Conservation (phyloP, 768 basidiomycete genomes). For the Tricholoma matsutake region DNA sequence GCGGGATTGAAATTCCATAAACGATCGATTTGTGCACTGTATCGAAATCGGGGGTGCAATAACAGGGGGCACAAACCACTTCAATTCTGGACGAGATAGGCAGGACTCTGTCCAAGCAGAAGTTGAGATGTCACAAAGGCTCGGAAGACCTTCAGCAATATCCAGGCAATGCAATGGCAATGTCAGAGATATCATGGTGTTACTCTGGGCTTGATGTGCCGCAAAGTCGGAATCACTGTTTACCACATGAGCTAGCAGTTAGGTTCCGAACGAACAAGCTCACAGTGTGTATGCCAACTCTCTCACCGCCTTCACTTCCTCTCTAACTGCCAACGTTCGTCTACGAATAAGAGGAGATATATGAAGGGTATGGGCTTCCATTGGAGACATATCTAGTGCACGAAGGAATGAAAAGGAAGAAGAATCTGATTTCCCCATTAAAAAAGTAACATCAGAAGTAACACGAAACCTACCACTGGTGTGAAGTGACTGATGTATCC, state of each 20-base stretch:
- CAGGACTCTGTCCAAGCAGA: constrained; percentile 72
- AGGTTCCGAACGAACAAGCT: constrained; percentile 2
- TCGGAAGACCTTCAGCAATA: constrained; percentile 43
- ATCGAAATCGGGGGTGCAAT: constrained; percentile 82
- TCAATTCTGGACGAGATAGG: constrained; percentile 73
- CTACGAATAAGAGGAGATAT: constrained; percentile 57
- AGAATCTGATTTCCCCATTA: constrained; percentile 22
- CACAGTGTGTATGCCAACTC: constrained; percentile 45
- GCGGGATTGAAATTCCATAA: constrained; percentile 65
- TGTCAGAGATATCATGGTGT: constrained; percentile 30
- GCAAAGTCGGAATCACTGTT: constrained; percentile 55
- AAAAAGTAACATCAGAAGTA: background rate
- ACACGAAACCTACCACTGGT: constrained; percentile 49
- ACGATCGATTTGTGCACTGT: constrained; percentile 73
- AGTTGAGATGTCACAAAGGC: constrained; percentile 57
- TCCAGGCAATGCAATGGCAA: constrained; percentile 30
- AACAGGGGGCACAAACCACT: constrained; percentile 83
- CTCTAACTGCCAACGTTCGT: constrained; percentile 45
- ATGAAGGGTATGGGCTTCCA: constrained; percentile 63
- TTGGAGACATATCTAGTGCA: constrained; percentile 58
- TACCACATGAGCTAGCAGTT: background rate
- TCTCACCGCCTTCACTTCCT: constrained; percentile 39
- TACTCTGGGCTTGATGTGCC: constrained; percentile 30
- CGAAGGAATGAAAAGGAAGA: constrained; percentile 80
- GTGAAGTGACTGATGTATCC: constrained; percentile 68